Evolutionary conservation across 148 eudicot species (phyloP).

Genomic region (Linanthus parryae): DNA sequence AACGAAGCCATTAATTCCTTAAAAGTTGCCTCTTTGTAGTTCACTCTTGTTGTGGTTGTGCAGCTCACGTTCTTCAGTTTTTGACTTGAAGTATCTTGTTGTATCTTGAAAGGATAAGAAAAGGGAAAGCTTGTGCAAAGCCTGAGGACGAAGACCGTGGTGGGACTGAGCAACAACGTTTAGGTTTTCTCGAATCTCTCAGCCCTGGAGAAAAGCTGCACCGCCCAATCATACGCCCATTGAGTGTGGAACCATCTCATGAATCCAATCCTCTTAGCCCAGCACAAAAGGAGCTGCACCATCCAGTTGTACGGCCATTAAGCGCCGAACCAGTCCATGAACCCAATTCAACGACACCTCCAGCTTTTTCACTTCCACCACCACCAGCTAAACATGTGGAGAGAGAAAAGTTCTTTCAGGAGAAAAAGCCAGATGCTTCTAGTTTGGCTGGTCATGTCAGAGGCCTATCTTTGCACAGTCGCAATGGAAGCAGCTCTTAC

Average conservation of each 20-base stretch:
- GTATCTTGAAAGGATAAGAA: constrained; percentile 51
- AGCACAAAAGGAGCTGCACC: no score
- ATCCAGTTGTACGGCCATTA: constrained; percentile 54
- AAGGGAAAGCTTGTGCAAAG: constrained; percentile 79
- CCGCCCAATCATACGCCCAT: no score
- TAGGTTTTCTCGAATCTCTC: constrained; percentile 34
- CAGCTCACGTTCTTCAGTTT: not conserved
- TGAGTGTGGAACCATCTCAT: constrained; percentile 1
- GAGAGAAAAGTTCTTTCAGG: constrained; percentile 88
- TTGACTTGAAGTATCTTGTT: not conserved
- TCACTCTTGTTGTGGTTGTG: no score
- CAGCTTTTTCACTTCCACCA: constrained; percentile 67
- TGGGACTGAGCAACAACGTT: no score
- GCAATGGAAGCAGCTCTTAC: constrained; percentile 63
- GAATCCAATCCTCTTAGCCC: constrained; percentile 1
- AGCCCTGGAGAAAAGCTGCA: constrained; percentile 36
- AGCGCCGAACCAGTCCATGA: constrained; percentile 33
- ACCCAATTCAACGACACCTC: constrained; percentile 15
- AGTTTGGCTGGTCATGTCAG: constrained; percentile 60
- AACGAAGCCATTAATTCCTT: no score
- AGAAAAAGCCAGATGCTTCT: constrained; percentile 58
- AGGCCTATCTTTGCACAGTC: constrained; percentile 76
- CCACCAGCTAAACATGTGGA: constrained; percentile 93
- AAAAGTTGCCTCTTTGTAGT: no score
- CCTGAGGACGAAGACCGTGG: constrained; percentile 64